Conservation (phyloP, 257 asterid species). For the Solanum piurae region DNA sequence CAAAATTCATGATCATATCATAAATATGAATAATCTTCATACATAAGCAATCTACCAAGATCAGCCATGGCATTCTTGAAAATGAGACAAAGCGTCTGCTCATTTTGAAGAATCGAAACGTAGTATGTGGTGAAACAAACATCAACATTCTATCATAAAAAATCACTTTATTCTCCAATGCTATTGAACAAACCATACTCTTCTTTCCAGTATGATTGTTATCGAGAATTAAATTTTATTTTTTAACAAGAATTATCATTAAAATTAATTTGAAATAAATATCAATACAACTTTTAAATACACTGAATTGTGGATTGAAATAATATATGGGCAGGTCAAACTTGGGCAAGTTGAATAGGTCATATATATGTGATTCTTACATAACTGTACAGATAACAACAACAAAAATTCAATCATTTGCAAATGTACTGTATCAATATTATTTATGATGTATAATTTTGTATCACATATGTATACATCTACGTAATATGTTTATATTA, state of each 20-base stretch:
- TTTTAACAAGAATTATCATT: neutral
- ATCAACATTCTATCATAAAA: conserved; percentile 25
- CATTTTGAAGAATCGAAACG: conserved; percentile 86
- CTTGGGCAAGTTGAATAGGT: too few species aligned
- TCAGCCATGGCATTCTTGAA: conserved; percentile 92
- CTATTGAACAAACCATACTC: neutral
- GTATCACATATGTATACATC: neutral
- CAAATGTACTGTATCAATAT: neutral
- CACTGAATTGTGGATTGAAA: neutral
- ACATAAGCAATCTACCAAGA: conserved; percentile 89
- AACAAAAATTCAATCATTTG: too few species aligned
- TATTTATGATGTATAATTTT: neutral
- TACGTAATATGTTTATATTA: too few species aligned
- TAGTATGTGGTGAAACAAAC: conserved; percentile 93
- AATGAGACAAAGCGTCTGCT: conserved; percentile 61
- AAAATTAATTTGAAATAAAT: too few species aligned
- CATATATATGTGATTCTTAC: too few species aligned
- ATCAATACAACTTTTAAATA: neutral
- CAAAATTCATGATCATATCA: neutral
- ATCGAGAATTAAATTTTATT: too few species aligned
- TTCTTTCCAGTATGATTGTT: too few species aligned
- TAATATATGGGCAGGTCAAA: too few species aligned
- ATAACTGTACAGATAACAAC: too few species aligned
- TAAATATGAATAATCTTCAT: conserved; percentile 38
- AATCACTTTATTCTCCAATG: neutral